phyloP scores from a whole-genome alignment of 768 basidiomycete species.

The Tricholoma hemisulphureum region DNA sequence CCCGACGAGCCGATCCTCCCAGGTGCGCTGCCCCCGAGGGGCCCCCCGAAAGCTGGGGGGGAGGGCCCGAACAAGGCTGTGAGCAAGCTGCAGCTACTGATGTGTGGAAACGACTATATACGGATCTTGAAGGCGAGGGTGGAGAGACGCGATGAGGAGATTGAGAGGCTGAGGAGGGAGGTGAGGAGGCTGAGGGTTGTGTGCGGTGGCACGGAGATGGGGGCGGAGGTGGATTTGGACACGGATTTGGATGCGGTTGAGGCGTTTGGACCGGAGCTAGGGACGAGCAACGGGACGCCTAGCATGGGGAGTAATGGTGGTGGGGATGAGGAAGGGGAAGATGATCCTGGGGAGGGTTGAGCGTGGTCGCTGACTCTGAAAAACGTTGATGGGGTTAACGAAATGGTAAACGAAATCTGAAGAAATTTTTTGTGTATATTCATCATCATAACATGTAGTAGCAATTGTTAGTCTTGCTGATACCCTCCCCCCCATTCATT shows the following conservation, averaged over 20 bases:
- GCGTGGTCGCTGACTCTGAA: too few species aligned
- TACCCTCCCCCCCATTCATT: too few species aligned
- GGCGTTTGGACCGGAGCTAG: slow-evolving; percentile 19
- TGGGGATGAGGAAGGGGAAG: slow-evolving; percentile 1
- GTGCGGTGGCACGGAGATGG: slow-evolving; percentile 20
- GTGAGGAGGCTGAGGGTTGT: slow-evolving; percentile 52
- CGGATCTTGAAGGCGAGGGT: slow-evolving; percentile 72
- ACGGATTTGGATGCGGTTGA: slow-evolving; percentile 61
- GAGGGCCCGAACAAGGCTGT: slow-evolving; percentile 96
- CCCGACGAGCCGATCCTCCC: slow-evolving; percentile 77
- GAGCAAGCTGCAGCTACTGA: slow-evolving; percentile 87
- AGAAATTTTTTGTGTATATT: too few species aligned
- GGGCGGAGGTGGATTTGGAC: slow-evolving; percentile 51
- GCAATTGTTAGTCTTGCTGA: too few species aligned
- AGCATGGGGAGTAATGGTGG: background rate
- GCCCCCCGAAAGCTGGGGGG: slow-evolving; percentile 78
- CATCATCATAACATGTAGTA: too few species aligned
- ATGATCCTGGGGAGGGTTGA: slow-evolving; percentile 1
- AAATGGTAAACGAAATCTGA: too few species aligned
- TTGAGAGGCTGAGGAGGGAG: slow-evolving; percentile 63
- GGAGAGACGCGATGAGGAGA: slow-evolving; percentile 78
- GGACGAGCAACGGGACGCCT: background rate
- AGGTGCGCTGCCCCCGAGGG: slow-evolving; percentile 85
- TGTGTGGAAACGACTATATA: slow-evolving; percentile 90
- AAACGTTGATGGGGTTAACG: too few species aligned